Evolutionary conservation across 495 filamentous ascomycete genomes (phyloP).

Genomic region (Penicillium riverlandense): DNA sequence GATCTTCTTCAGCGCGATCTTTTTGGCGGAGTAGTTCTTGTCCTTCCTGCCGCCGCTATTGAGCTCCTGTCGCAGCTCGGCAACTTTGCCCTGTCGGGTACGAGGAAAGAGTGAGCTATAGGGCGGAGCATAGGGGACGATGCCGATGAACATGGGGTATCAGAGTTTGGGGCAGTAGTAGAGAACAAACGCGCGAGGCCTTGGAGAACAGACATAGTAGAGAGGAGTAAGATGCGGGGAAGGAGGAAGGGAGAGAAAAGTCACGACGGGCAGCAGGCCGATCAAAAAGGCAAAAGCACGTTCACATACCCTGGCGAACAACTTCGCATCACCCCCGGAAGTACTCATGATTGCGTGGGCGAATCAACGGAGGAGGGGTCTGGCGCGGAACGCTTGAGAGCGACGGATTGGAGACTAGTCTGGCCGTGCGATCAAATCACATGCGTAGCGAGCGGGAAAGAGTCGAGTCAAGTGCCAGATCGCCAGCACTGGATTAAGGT

Average conservation of each 20-base stretch:
- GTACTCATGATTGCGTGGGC: slow-evolving; percentile 53
- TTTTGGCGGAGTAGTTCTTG: slow-evolving; percentile 94
- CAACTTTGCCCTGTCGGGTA: slow-evolving; percentile 85
- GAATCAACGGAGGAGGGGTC: slow-evolving; percentile 7
- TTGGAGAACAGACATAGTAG: slow-evolving; percentile 2
- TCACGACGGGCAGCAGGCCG: slow-evolving; percentile 7
- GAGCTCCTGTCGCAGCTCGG: slow-evolving; percentile 91
- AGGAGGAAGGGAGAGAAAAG: slow-evolving; percentile 5
- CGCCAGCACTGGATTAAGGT: too few relatives aligned
- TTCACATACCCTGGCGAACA: slow-evolving; percentile 92
- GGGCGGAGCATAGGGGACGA: slow-evolving; percentile 21
- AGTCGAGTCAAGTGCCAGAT: too few relatives aligned
- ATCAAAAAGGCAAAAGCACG: slow-evolving; percentile 4
- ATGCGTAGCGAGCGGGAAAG: slow-evolving; percentile 1
- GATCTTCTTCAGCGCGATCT: slow-evolving; percentile 99
- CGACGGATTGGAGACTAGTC: too few relatives aligned
- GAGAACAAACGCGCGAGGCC: slow-evolving; percentile 1
- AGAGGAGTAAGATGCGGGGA: slow-evolving; percentile 13
- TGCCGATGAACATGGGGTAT: slow-evolving; percentile 23
- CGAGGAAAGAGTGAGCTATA: slow-evolving; percentile 33
- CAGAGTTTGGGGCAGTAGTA: background rate
- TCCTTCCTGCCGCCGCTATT: slow-evolving; percentile 94
- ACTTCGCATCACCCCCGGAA: slow-evolving; percentile 86
- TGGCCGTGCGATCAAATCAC: slow-evolving; percentile 8
- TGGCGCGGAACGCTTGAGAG: background rate